Evolutionary conservation across 163 green algal genomes (phyloP), one percentile per base, ranked within the genome.

Genomic region (Prototheca stagnorum): DNA sequence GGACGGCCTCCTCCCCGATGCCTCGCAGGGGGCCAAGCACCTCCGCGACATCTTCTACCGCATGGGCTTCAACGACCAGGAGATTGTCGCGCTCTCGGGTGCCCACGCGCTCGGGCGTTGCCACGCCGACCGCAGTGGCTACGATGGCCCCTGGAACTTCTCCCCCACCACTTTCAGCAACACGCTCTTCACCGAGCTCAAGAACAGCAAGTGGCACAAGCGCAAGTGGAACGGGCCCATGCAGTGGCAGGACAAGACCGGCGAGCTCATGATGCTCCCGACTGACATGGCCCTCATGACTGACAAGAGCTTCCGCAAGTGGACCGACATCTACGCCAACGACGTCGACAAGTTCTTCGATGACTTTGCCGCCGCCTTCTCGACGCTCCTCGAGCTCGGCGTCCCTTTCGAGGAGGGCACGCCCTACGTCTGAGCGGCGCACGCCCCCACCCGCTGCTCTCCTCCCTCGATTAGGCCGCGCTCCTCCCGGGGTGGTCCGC

Each of bases 41-140:
- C 47, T 93, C 5, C 60, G 80, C 11, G 75, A 89, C 50, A 60
- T 93, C 34, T 93, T 93, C 60, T 73, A 79, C 51, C 63, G 81
- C 39, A 91, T 91, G 80, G 82, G 83, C 29, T 93, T 93, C 56
- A 75, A 86, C 48, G 83, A 93, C 54, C 60, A 77, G 29, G 82
- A 92, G 64, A 88, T 87, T 39, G 81, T 92, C 37, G 82, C 82
- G 12, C 65, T 92, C 29, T 60, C 52, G 33, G 81, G 72, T 42
- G 64, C 61, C 2, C 68, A 77, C 47, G 39, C 59, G 6, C 49
- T 77, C 59, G 81, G 81, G 11, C 61, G 79, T 45, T 93, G 82
- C 71, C 82, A 93, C 64, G 41, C 56, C 20, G 82, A 92, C 64
- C 70, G 81, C 51, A 74, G 48, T 28, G 82, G 82, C 23, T 93